Evolutionary conservation across 306 rosid genomes (phyloP).

Genomic region (Quercus agrifolia): DNA sequence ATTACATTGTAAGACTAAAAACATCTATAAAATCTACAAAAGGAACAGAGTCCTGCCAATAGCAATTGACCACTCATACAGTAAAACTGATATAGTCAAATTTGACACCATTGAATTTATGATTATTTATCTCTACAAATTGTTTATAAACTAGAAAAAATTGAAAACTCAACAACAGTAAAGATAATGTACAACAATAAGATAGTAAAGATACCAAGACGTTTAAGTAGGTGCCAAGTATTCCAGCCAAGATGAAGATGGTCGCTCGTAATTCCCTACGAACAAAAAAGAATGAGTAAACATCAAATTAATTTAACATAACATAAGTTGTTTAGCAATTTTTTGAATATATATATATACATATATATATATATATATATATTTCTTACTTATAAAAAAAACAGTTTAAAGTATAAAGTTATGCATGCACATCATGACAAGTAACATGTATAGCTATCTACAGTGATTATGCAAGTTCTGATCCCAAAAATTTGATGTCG

Average conservation of each 20-base stretch:
- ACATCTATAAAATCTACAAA: neutral
- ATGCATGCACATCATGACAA: neutral
- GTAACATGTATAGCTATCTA: neutral
- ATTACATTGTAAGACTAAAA: neutral
- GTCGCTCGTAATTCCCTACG: constrained; percentile 74
- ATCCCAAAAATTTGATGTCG: neutral
- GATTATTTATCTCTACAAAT: neutral
- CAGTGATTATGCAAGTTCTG: neutral
- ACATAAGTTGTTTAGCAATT: neutral
- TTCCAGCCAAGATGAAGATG: constrained; percentile 71
- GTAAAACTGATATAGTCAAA: neutral
- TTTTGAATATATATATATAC: no score
- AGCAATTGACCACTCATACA: neutral
- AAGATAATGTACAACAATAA: constrained; percentile 15
- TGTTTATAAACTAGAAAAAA: neutral
- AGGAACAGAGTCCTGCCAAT: neutral
- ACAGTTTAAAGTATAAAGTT: neutral
- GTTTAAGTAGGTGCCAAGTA: constrained; percentile 84
- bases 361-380: no score
- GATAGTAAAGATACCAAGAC: constrained; percentile 68
- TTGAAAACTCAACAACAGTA: constrained; percentile 16
- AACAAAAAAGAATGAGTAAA: constrained; percentile 26
- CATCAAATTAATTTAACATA: neutral
- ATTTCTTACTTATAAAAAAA: no score
- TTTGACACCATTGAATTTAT: neutral